Conservation (phyloP, 805 yeast genomes). For the Starmerella riodocensis region DNA sequence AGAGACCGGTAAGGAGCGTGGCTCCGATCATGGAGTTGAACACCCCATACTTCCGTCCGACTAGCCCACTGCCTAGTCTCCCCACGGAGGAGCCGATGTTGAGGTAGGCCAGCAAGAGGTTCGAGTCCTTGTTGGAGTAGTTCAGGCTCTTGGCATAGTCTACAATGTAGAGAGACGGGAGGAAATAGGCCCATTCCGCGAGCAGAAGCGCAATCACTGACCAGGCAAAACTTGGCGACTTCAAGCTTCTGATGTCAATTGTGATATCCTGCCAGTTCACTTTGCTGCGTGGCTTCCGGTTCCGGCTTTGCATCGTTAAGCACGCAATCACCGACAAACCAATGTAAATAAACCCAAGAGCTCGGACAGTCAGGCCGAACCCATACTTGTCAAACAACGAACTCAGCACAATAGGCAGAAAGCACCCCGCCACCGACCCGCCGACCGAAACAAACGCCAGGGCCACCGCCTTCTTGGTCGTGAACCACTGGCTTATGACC, state of each 20-base stretch:
- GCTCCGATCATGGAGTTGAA: slow-evolving; percentile 42
- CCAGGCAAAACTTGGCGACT: slow-evolving; percentile 20
- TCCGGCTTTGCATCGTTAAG: slow-evolving; percentile 30
- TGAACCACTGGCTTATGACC: slow-evolving; percentile 49
- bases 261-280: slow-evolving; percentile 15
- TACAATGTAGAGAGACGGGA: slow-evolving; percentile 41
- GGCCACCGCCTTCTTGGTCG: slow-evolving; percentile 41
- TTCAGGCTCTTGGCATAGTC: slow-evolving; percentile 43
- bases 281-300: neutral
- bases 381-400: slow-evolving; percentile 38
- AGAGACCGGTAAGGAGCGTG: slow-evolving; percentile 33
- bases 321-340: slow-evolving; percentile 25
- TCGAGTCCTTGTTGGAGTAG: slow-evolving; percentile 22
- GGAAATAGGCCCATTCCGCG: slow-evolving; percentile 39
- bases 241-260: slow-evolving; percentile 23
- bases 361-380: slow-evolving; percentile 45
- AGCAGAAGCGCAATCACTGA: slow-evolving; percentile 23
- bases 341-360: slow-evolving; percentile 28
- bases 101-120: slow-evolving; percentile 35
- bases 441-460: slow-evolving; percentile 52
- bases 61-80: slow-evolving; percentile 40
- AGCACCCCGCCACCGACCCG: slow-evolving; percentile 51
- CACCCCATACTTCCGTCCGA: slow-evolving; percentile 42
- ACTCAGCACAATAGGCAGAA: slow-evolving; percentile 43
- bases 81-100: slow-evolving; percentile 41